phyloP scores from a whole-genome alignment of 306 rosid species.

The Lupinus albus region DNA sequence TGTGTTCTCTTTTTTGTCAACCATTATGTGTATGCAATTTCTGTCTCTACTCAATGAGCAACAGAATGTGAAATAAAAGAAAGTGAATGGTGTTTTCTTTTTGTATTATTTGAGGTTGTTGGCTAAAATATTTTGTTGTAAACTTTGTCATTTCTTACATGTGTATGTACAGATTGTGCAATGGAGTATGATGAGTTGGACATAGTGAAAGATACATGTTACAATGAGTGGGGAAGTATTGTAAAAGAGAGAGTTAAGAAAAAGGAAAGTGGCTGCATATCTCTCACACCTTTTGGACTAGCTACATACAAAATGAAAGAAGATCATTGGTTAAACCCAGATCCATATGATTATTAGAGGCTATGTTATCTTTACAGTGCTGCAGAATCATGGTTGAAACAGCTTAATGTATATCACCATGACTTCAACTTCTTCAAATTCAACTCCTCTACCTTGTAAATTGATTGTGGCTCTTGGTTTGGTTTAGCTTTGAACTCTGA shows the following conservation, averaged over 20 bases:
- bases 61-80: not conserved
- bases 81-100: not conserved
- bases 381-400: slow-evolving; percentile 86
- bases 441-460: slow-evolving; percentile 46
- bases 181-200: slow-evolving; percentile 36
- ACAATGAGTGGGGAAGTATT: slow-evolving; percentile 4
- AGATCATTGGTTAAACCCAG: slow-evolving; percentile 62
- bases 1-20: not conserved
- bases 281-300: slow-evolving; percentile 65
- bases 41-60: not conserved
- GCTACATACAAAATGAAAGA: slow-evolving; percentile 73
- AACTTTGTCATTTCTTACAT: slow-evolving; percentile 3
- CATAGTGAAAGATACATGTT: slow-evolving; percentile 27
- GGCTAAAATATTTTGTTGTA: not conserved
- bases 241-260: slow-evolving; percentile 27
- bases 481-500: slow-evolving; percentile 36
- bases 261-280: slow-evolving; percentile 22
- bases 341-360: slow-evolving; percentile 51
- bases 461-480: slow-evolving; percentile 25
- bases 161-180: slow-evolving; percentile 39
- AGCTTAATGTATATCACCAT: slow-evolving; percentile 67
- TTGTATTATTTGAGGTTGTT: not conserved
- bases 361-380: slow-evolving; percentile 52
- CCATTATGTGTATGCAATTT: not conserved
- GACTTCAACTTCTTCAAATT: slow-evolving; percentile 73